phyloP scores from a whole-genome alignment of 495 filamentous ascomycete species.

The Trichoderma orchidacearum region DNA sequence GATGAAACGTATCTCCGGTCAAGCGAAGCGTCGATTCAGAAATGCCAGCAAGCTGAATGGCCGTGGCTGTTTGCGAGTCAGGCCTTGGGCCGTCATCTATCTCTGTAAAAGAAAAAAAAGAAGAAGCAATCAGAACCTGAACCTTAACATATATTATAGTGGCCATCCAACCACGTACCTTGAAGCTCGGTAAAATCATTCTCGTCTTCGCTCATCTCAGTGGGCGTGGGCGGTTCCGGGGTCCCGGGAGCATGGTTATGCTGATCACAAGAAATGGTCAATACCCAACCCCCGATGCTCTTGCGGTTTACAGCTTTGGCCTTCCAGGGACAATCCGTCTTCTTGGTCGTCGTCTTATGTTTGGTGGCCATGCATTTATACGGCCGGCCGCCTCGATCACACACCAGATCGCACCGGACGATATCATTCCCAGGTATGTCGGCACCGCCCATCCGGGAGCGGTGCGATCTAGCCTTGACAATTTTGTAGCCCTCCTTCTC shows the following conservation, averaged over 20 bases:
- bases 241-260: slow-evolving; percentile 5
- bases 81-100: not conserved
- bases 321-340: slow-evolving; percentile 5
- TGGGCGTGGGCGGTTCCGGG: slow-evolving; percentile 2
- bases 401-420: slow-evolving; percentile 5
- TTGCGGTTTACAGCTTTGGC: slow-evolving; percentile 6
- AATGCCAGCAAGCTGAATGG: slow-evolving; percentile 1
- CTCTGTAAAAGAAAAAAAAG: not conserved
- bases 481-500: slow-evolving; percentile 6
- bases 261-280: slow-evolving; percentile 5
- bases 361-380: slow-evolving; percentile 4
- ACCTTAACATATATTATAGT: too few relatives aligned
- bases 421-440: not conserved
- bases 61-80: not conserved
- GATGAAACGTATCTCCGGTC: slow-evolving; percentile 4
- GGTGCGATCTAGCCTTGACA: slow-evolving; percentile 5
- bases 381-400: slow-evolving; percentile 4
- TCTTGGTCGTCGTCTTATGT: slow-evolving; percentile 5
- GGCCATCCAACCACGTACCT: not conserved
- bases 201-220: slow-evolving; percentile 1
- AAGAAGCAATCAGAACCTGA: too few relatives aligned
- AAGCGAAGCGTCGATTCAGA: slow-evolving; percentile 1
- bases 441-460: not conserved
- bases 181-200: not conserved
- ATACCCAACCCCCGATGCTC: slow-evolving; percentile 3